phyloP scores from a whole-genome alignment of 257 asterid genomes.

The Przewalskia tangutica region DNA sequence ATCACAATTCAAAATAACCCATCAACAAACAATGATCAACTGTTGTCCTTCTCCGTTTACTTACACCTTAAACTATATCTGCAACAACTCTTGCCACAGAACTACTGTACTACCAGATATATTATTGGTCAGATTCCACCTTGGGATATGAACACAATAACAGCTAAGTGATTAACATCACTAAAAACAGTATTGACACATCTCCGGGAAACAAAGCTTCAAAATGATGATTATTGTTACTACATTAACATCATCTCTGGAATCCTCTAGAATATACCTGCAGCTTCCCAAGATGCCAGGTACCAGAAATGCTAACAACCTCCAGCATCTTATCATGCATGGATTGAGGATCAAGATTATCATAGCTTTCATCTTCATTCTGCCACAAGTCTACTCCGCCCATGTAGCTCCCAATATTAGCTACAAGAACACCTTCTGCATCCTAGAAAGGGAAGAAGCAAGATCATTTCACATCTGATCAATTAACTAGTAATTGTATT shows the following conservation, averaged over 20 bases:
- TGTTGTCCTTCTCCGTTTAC: not conserved
- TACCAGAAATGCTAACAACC: slow-evolving; percentile 92
- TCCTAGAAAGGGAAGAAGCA: slow-evolving; percentile 39
- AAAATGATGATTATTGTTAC: not conserved
- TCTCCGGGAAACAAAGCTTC: not conserved
- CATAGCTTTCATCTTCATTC: slow-evolving; percentile 81
- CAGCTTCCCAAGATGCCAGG: slow-evolving; percentile 97
- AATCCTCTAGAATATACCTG: slow-evolving; percentile 36
- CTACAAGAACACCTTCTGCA: slow-evolving; percentile 92
- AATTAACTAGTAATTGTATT: not conserved
- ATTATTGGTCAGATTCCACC: not conserved
- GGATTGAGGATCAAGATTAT: slow-evolving; percentile 89
- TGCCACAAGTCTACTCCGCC: slow-evolving; percentile 99
- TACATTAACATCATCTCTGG: not conserved
- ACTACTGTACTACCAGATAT: not conserved
- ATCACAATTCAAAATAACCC: not conserved
- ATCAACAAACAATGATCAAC: not conserved
- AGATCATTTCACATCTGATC: not conserved
- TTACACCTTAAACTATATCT: not conserved
- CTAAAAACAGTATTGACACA: not conserved
- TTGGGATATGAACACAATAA: not conserved
- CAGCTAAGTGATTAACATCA: not conserved
- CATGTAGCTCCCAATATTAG: slow-evolving; percentile 93
- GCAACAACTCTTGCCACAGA: not conserved
- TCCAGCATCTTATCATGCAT: slow-evolving; percentile 96